A percentile compares a stretch with the other conserved stretches of the same genome.
These are phyloP conservation scores for Daedaleopsis sinensis DNA, from an alignment of 768 basidiomycete genomes.

Conservation along the genomic window DNA sequence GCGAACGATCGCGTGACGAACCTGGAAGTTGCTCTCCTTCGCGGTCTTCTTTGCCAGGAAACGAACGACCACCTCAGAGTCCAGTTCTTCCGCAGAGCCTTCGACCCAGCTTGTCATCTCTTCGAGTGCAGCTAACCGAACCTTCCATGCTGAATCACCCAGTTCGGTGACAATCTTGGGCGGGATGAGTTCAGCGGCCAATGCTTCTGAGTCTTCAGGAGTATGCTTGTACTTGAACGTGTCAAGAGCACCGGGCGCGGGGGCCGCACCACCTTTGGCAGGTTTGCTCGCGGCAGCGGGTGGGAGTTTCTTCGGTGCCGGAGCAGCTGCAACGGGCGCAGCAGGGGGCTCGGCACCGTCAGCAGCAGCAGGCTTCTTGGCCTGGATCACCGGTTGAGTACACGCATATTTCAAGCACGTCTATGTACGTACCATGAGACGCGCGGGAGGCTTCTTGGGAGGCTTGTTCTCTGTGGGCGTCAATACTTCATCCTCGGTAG, in stretches of 20 bases:
- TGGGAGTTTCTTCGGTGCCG: conserved; percentile 48
- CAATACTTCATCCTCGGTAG: conserved; percentile 38
- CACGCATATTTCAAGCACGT: neutral
- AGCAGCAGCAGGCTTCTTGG: conserved; percentile 55
- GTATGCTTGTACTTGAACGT: conserved; percentile 90
- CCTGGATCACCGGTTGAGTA: conserved; percentile 21
- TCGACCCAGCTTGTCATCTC: conserved; percentile 86
- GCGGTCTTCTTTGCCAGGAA: conserved; percentile 92
- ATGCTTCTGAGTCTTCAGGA: conserved; percentile 87
- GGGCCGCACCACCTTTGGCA: conserved; percentile 50
- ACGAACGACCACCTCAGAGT: conserved; percentile 88
- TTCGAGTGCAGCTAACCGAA: conserved; percentile 83
- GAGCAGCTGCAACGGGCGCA: conserved; percentile 23
- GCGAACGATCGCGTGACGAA: conserved; percentile 27
- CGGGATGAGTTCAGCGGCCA: conserved; percentile 76
- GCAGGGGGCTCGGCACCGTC: conserved; percentile 29
- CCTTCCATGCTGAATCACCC: conserved; percentile 93
- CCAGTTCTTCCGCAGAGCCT: conserved; percentile 61
- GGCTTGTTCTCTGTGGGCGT: conserved; percentile 44
- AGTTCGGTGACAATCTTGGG: conserved; percentile 68
- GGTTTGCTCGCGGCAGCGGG: conserved; percentile 42
- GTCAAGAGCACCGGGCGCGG: conserved; percentile 64
- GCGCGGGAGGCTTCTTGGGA: conserved; percentile 53
- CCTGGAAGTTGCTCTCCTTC: conserved; percentile 99
- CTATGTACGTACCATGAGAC: conserved; percentile 41